Base-by-base conservation (phyloP, 2,329 filamentous ascomycete species). In the Colletotrichum navitas region DNA sequence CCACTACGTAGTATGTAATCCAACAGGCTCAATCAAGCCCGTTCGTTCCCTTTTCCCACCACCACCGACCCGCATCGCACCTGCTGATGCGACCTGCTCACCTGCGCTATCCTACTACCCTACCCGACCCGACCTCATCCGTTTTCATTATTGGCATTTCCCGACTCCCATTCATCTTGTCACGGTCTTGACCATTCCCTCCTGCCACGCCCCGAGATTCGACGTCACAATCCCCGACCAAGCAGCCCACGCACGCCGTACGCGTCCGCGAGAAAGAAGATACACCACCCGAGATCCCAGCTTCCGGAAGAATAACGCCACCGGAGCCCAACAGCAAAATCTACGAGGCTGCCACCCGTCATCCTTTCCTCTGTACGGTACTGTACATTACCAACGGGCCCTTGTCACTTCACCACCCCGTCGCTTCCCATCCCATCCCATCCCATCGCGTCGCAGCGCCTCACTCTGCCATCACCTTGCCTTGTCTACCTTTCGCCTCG, bases 11-110 rank as follows among this genome's bases (percentile, higher is more conserved):
- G 34, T 36, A 36, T 36, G 29, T 29, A 55, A 52, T 52, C 29
- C 29, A 34, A 55, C 47, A 60, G 62, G 62, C 54, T 61, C 67
- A 45, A 66, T 61, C 67, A 45, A 66, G 67, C 55, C 36, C 24
- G 14, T 39, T 14, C 32, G 16, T 43, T 21, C 34, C 58, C 66
- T 32, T 55, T 56, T 66, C 47, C 47, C 56, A 55, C 49, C 49
- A 66, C 39, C 29, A 62, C 32, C 29, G 55, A 47, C 49, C 61
- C 41, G 63, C 68, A 68, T 68, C 58, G 56, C 56, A 71, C 64
- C 63, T 29, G 59, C 60, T 68, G 64, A 71, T 68, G 52, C 58
- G 58, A 63, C 51, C 51, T 58, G 36, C 64, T 21, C 26, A 52
- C 51, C 64, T 71, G 52, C 68, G 58, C 64, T 24, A 47, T 47